Evolutionary conservation across 108 stramenopile genomes (phyloP).

Genomic region (Chaetoceros muelleri): DNA sequence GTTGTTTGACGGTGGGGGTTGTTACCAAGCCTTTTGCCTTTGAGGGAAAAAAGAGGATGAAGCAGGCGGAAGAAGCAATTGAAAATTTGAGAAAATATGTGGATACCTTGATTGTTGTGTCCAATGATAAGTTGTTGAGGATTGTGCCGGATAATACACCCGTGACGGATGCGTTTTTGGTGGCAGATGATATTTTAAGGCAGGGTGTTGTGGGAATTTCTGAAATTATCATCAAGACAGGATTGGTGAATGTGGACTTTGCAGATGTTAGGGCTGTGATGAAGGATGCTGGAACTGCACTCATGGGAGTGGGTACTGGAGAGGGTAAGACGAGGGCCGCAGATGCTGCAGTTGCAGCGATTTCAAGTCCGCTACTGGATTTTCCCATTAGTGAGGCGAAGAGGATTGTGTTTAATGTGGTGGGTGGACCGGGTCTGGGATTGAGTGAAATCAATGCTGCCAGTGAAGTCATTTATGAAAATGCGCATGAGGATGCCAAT

Average conservation of each 20-base stretch:
- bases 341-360: constrained; percentile 69
- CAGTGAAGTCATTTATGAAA: constrained; percentile 73
- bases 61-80: constrained; percentile 49
- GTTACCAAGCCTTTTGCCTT: constrained; percentile 77
- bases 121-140: constrained; percentile 61
- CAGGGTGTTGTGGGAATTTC: constrained; percentile 77
- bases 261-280: constrained; percentile 71
- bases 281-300: constrained; percentile 58
- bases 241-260: constrained; percentile 75
- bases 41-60: constrained; percentile 55
- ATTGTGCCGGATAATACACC: constrained; percentile 74
- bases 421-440: constrained; percentile 64
- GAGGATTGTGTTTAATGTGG: constrained; percentile 65
- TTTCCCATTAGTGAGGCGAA: constrained; percentile 45
- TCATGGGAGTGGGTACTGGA: constrained; percentile 73
- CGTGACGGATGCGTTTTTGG: constrained; percentile 64
- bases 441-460: constrained; percentile 68
- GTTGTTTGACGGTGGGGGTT: constrained; percentile 71
- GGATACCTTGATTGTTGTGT: constrained; percentile 74
- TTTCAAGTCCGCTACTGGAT: constrained; percentile 58
- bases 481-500: constrained; percentile 72
- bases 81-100: constrained; percentile 36
- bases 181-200: constrained; percentile 71
- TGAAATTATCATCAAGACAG: constrained; percentile 75
- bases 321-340: constrained; percentile 48